Base-by-base conservation (phyloP, 2,329 filamentous ascomycete genomes). In the Phialocephala sp. region DNA sequence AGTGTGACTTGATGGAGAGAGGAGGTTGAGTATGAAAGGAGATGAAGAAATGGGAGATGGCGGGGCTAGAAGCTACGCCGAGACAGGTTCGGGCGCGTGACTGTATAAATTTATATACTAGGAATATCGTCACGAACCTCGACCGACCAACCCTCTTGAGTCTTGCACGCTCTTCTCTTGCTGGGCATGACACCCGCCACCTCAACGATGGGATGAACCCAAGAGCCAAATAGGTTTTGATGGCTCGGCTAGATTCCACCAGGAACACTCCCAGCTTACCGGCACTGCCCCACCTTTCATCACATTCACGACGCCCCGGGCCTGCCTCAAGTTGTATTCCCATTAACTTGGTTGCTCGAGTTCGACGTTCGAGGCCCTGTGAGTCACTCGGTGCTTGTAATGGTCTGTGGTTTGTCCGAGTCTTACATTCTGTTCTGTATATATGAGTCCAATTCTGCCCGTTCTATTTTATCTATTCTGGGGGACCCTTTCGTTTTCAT, bases 51-150 rank as follows among this genome's bases (percentile, higher is more conserved):
- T 8, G 22, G 45, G 20, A 24, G n/a, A 50, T 50, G 20, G 45
- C 8, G 45, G 45, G 45, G 45, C 6, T 8, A 9, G 45, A 6
- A n/a, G n/a, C 45, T 50, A 50, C 11, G 45, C 45, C 20, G 12
- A 24, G 20, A 50, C 8, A 20, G 45, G n/a, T n/a, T 20, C 2
- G n/a, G 4, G 3, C 4, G 45, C 22, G 45, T 50, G 45, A n/a
- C 45, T 50, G 45, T 9, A 50, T 50, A 4, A 24, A 50, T 24
- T 50, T 22, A 14, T 20, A n/a, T 3, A n/a, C 45, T 22, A 4
- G 45, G n/a, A 50, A 50, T 50, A 50, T 50, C 45, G 45, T 50
- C 45, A 20, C 45, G 50, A 54, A 12, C 12, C 14, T 14, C 50
- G 32, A 50, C 27, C 27, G 27, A 6, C 27, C 45, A 6, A 22